A percentile compares a stretch with the other conserved stretches of the same genome.
Conservation (phyloP, 495 filamentous ascomycete genomes). For the Penicillium argentinense region DNA sequence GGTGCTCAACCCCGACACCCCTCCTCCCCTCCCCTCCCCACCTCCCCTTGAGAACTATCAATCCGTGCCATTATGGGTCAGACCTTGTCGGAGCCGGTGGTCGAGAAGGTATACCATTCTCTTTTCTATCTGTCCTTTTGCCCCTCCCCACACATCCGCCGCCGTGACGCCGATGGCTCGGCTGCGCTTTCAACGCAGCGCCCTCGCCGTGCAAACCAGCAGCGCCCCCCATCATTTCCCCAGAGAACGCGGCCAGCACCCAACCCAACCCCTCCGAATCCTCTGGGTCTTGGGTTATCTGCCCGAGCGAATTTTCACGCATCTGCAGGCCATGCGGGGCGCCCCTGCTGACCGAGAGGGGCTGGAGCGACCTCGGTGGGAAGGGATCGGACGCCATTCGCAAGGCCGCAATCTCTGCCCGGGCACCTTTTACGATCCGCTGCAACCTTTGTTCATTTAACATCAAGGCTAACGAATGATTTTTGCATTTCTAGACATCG, state of each 20-base stretch:
- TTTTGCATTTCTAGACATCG: constrained; percentile 61
- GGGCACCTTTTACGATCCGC: no score
- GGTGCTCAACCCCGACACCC: constrained; percentile 17
- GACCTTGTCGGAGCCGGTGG: constrained; percentile 97
- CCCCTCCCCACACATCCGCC: constrained; percentile 32
- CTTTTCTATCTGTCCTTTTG: neutral
- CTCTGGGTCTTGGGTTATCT: no score
- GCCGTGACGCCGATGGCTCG: constrained; percentile 11
- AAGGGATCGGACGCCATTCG: no score
- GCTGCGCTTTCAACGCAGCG: constrained; percentile 8
- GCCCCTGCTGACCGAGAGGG: constrained; percentile 27
- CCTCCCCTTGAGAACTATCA: constrained; percentile 20
- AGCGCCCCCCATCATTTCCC: neutral
- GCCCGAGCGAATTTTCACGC: neutral
- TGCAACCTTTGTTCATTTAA: neutral
- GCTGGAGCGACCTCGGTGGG: constrained; percentile 7
- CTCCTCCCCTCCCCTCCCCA: constrained; percentile 3
- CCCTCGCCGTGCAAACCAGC: neutral
- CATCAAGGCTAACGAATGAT: constrained; percentile 6
- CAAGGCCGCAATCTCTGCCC: no score
- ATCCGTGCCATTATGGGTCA: constrained; percentile 75
- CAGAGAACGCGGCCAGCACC: no score
- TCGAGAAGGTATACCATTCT: constrained; percentile 92
- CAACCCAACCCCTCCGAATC: no score
- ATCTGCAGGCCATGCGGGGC: constrained; percentile 31